A percentile compares a stretch with the other conserved stretches of the same genome.
phyloP scores from a whole-genome alignment of 306 rosid genomes.

The Alnus glutinosa region DNA sequence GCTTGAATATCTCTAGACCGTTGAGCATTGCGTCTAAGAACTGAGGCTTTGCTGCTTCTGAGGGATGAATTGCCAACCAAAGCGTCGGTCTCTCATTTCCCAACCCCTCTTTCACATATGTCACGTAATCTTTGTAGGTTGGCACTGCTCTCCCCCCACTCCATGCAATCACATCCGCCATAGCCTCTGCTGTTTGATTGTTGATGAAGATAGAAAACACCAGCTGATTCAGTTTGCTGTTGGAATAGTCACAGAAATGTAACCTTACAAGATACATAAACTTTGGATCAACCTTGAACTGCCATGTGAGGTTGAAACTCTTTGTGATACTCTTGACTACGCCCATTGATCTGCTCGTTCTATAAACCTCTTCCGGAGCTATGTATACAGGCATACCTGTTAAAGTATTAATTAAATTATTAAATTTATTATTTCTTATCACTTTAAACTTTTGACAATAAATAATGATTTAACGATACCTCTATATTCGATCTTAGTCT shows the following conservation, averaged over 20 bases:
- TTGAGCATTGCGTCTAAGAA: constrained; percentile 46
- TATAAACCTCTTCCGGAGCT: constrained; percentile 47
- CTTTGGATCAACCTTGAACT: constrained; percentile 50
- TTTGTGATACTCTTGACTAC: constrained; percentile 5
- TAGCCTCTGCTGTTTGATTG: constrained; percentile 44
- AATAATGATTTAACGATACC: not conserved
- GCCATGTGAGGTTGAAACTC: constrained; percentile 52
- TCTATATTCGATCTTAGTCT: constrained; percentile 31
- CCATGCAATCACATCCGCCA: constrained; percentile 49
- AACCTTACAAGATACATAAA: constrained; percentile 47
- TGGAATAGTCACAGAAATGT: constrained; percentile 48
- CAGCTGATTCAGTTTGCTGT: constrained; percentile 29
- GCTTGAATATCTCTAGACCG: constrained; percentile 60
- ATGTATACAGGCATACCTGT: constrained; percentile 24
- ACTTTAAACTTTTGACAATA: no score
- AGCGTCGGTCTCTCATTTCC: constrained; percentile 21
- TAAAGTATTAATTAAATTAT: no score
- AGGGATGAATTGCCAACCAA: constrained; percentile 48
- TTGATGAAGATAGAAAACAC: constrained; percentile 43
- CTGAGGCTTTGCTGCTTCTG: constrained; percentile 28
- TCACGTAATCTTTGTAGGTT: constrained; percentile 39
- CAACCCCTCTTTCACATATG: constrained; percentile 25
- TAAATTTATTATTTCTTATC: no score
- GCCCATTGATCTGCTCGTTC: constrained; percentile 54
- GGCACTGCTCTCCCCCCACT: constrained; percentile 37